These are phyloP conservation scores for Pseudogymnoascus sp. DNA, from an alignment of 2,329 filamentous ascomycete genomes.

Conservation along the genomic window DNA sequence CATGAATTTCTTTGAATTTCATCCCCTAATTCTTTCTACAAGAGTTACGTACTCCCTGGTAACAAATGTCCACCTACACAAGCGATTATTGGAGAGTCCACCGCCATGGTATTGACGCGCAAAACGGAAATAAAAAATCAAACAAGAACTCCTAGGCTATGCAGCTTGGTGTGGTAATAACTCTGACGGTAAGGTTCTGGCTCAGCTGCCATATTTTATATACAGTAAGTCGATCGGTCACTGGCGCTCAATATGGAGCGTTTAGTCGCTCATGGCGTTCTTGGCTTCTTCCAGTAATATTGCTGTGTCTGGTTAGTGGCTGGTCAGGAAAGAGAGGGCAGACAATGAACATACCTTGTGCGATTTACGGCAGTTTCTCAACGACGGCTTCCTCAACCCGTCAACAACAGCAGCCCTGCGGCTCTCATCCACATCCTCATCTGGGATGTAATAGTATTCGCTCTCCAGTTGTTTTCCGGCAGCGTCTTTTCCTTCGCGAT, in stretches of 20 bases:
- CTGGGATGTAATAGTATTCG: conserved; percentile 94
- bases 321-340: background rate
- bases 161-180: conserved; percentile 4
- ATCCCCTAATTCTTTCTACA: conserved; percentile 1
- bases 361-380: conserved; percentile 85
- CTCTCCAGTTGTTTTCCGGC: conserved; percentile 89
- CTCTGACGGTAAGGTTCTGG: conserved; percentile 6
- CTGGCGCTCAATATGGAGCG: background rate
- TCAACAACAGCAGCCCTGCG: conserved; percentile 77
- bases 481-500: conserved; percentile 87
- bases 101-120: conserved; percentile 5
- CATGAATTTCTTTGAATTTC: background rate
- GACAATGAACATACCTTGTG: conserved; percentile 68
- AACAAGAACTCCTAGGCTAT: conserved; percentile 2
- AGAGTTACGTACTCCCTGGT: background rate
- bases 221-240: background rate
- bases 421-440: conserved; percentile 72
- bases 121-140: conserved; percentile 2
- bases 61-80: background rate
- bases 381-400: conserved; percentile 77
- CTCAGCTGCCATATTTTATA: background rate
- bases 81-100: conserved; percentile 1
- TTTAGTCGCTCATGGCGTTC: conserved; percentile 42
- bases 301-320: conserved; percentile 38
- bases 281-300: conserved; percentile 63